These are phyloP conservation scores for Biscutella laevigata DNA, from an alignment of 441 rosid genomes.

Conservation along the genomic window DNA sequence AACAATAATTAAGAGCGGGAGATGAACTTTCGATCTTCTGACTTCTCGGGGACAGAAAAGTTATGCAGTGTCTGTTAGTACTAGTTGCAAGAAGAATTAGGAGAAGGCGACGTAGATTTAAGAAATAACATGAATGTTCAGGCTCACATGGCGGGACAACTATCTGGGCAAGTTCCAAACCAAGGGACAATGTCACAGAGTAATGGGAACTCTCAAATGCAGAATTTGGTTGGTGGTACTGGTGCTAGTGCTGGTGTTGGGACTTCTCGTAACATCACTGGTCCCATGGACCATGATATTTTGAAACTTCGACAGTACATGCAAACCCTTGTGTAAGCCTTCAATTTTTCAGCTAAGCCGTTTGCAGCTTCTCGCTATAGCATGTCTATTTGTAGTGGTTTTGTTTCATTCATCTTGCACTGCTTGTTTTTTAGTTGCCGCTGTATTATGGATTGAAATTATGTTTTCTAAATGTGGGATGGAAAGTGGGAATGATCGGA, in stretches of 20 bases:
- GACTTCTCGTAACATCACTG: slow-evolving; percentile 19
- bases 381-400: neutral
- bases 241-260: slow-evolving; percentile 15
- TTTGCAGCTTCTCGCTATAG: neutral
- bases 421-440: neutral
- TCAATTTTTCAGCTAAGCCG: neutral
- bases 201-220: slow-evolving; percentile 66
- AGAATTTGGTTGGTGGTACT: slow-evolving; percentile 39
- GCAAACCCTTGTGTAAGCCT: slow-evolving; percentile 62
- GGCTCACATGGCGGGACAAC: slow-evolving; percentile 65
- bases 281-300: slow-evolving; percentile 42
- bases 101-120: slow-evolving; percentile 26
- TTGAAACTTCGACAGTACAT: slow-evolving; percentile 38
- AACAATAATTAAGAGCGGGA: slow-evolving; percentile 12
- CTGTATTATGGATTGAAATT: neutral
- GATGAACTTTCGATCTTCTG: slow-evolving; percentile 28
- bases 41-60: slow-evolving; percentile 17
- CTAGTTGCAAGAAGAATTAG: slow-evolving; percentile 20
- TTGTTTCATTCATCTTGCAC: slow-evolving; percentile 2
- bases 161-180: slow-evolving; percentile 67
- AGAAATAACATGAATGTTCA: slow-evolving; percentile 55
- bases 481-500: neutral
- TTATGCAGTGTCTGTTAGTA: slow-evolving; percentile 29
- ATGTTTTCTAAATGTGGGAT: neutral
- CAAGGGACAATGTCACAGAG: slow-evolving; percentile 58